phyloP scores from a whole-genome alignment of 2,329 filamentous ascomycete species.

The Aspergillus viridinutans region DNA sequence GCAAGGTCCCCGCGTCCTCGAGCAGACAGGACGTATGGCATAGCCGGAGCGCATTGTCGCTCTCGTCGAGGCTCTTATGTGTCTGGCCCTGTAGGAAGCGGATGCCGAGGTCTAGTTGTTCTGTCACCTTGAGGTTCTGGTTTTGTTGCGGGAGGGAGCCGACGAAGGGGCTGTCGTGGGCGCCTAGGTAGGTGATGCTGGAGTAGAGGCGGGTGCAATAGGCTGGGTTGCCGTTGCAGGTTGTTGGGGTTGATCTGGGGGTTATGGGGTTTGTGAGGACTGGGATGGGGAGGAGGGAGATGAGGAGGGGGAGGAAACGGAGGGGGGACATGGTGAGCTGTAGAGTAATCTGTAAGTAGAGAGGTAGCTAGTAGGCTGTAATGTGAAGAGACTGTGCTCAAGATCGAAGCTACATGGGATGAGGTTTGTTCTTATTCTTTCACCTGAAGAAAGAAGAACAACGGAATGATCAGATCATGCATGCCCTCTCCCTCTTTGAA shows the following conservation, averaged over 20 bases:
- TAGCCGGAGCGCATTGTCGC: slow-evolving; percentile 49
- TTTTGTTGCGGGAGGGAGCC: slow-evolving; percentile 53
- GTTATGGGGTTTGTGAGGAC: slow-evolving; percentile 5
- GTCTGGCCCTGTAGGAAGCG: slow-evolving; percentile 63
- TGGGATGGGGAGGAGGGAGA: slow-evolving; percentile 2
- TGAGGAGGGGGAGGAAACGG: slow-evolving; percentile 4
- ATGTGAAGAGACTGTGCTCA: neutral
- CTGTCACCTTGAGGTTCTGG: slow-evolving; percentile 56
- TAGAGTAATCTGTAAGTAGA: neutral
- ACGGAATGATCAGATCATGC: neutral
- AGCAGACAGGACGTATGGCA: slow-evolving; percentile 63
- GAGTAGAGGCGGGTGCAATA: slow-evolving; percentile 58
- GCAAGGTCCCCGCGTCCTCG: slow-evolving; percentile 56
- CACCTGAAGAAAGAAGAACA: neutral
- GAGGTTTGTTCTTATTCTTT: neutral
- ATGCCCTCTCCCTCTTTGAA: neutral
- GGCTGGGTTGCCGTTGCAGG: slow-evolving; percentile 56
- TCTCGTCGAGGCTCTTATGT: slow-evolving; percentile 46
- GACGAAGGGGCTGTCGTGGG: slow-evolving; percentile 64
- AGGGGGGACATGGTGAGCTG: neutral
- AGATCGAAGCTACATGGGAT: neutral
- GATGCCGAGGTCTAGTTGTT: slow-evolving; percentile 59
- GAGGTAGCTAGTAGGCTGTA: neutral
- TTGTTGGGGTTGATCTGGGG: slow-evolving; percentile 1
- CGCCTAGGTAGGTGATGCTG: slow-evolving; percentile 58